Base-by-base conservation (phyloP, 345 rosid genomes). In the Citrus mangshanensis region DNA sequence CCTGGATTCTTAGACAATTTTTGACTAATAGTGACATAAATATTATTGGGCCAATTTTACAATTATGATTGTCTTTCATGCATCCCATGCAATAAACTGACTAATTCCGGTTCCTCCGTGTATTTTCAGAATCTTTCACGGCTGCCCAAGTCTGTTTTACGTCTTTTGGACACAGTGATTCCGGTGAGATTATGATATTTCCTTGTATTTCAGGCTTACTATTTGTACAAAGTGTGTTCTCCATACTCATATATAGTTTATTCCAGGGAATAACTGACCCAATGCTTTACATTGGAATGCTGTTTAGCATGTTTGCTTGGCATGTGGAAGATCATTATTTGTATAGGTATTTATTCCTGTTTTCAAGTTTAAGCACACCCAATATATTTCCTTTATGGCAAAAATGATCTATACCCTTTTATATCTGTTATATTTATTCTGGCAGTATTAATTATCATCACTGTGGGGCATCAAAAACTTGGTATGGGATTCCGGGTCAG, bases 201-300 rank as follows among this genome's bases (percentile, higher is more conserved):
- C 64, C 60, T 25, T 79, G 25, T 30, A 18, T 37, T 18, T 22
- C 66, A 4, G 40, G 74, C 32, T 75, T 73, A 62, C 21, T 65
- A 13, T 37, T 7, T 76, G 14, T 13, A n/a, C 3, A 30, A 24
- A 46, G 16, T 56, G 35, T 75, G 58, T 60, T 13, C 73, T n/a
- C 16, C 27, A 37, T 63, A 58, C 80, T 78, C 70, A 68, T 56
- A 4, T 65, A 76, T 73, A 74, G 56, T 80, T 79, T 84, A 69
- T 87, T 91, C 78, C 92, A 97, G 99, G 99, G 99, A 76, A 94
- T 97, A 76, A 97, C 99, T 42, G 99, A 97, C 66, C 99, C 99
- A n/a, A 97, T 97, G 99, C 98, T 97, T 85, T 97, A 97, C 89
- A 92, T 97, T 28, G 99, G 99, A 82, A 97, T 97, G 99, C 89